Evolutionary conservation across 208 protist genomes (phyloP), one percentile per base, ranked within the genome.

Genomic region (Trypanosoma conorhini): DNA sequence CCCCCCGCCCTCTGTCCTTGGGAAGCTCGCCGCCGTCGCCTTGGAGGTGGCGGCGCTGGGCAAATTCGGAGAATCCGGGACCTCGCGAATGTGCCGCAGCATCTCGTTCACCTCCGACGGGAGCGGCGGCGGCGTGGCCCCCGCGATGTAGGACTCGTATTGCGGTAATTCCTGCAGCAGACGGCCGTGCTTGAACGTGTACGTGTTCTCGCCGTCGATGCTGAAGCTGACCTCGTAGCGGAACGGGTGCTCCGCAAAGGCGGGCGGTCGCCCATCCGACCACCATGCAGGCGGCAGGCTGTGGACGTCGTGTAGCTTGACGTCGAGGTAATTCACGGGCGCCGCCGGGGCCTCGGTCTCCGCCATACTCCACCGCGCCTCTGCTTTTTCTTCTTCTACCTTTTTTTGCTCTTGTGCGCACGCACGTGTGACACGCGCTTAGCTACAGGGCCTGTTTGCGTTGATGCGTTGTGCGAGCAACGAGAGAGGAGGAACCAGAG

Each of bases 321-420:
- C 70, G 59, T 95, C 87, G 35, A 95, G 33, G 71, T 92, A 87
- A 72, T 93, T 95, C 15, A 91, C 83, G 51, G 60, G 28, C 13
- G 5, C 33, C 28, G 0, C 30, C 13, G n/a, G 35, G 15, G 54
- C 12, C 5, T 62, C 50, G 3, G 33, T 40, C 5, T 51, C 21
- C 22, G 51, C 33, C 64, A 68, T 69, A 28, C 42, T 51, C 51
- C 42, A 19, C 33, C n/a, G 31, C 62, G 21, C 24, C 7, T 65
- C 15, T 19, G 8, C 17, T 19, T 46, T 19, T 46, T 15, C 42
- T 19, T 13, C 9, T 46, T 46, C 42, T 46, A 3, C 15, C 9
- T 62, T 22, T 62, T 62, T 55, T 24, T 62, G 10, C 50, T 70
- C 52, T 1, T 60, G 22, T 54, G 24, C 21, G 30, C 28, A 3